Base-by-base conservation (phyloP, 2,329 filamentous ascomycete genomes). In the Neocucurbitaria cava region DNA sequence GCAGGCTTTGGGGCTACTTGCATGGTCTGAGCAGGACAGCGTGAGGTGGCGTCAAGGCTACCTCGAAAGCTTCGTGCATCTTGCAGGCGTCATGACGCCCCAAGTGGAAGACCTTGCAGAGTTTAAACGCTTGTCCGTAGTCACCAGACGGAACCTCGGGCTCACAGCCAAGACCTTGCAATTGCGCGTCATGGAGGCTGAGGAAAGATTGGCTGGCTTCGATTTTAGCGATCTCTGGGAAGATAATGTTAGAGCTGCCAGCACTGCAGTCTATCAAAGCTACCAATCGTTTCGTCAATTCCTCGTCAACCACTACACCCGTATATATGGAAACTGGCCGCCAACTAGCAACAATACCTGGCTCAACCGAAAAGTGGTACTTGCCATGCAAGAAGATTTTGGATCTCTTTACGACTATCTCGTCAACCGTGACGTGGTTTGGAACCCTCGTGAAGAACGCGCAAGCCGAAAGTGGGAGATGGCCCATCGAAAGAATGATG, bases 331-430 rank as follows among this genome's bases (percentile, higher is more conserved):
- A 0, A 76, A 79, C 6, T 91, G 89, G 88, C 88, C 88, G 3
- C 85, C 85, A 1, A 72, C 67, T 1, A 63, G 61, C 13, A 61
- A 71, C 21, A 62, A 71, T 33, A 64, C 43, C 47, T 90, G 87
- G 87, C 77, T 90, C 11, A 87, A 83, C 4, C 79, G 88, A 36
- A 81, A 79, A 3, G 70, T 89, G 17, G 81, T 81, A 1, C 79
- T 82, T 42, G 78, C 78, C 2, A 70, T 91, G n/a, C 86, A 89
- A 59, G 79, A 78, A 28, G 88, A 90, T 60, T 90, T 91, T 63
- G 85, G 86, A 2, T 84, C 85, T 0, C 76, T 91, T 1, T 91
- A 91, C 64, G 87, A 90, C 64, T 89, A 89, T 58, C 77, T 90
- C 1, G 87, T 91, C 15, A 84, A 90, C 69, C 82, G 86, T 5